phyloP scores from a whole-genome alignment of 768 basidiomycete genomes.

The Holtermannia corniformis region DNA sequence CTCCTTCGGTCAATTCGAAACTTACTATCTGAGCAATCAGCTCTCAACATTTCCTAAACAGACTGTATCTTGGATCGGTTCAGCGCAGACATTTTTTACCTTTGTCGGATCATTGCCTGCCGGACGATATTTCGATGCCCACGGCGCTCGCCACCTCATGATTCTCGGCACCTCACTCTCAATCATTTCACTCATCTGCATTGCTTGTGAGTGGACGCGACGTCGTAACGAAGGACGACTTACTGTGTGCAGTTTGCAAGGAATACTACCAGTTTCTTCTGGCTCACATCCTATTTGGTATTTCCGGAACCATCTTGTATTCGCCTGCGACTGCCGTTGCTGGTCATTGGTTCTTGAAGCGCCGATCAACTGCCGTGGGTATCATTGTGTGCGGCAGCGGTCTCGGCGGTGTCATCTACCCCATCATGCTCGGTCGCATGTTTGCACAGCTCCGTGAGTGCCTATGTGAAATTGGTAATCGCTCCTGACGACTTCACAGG shows the following conservation, averaged over 20 bases:
- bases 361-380: constrained; percentile 30
- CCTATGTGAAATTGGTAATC: neutral
- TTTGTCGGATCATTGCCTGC: constrained; percentile 25
- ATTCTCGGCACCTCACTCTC: constrained; percentile 22
- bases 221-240: neutral
- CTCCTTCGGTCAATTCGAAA: constrained; percentile 30
- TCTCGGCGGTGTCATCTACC: constrained; percentile 35
- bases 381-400: constrained; percentile 34
- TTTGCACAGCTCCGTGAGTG: constrained; percentile 24
- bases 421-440: constrained; percentile 29
- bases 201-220: constrained; percentile 29
- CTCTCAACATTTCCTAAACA: constrained; percentile 18
- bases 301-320: constrained; percentile 27
- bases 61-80: constrained; percentile 31
- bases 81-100: constrained; percentile 21
- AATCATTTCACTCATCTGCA: constrained; percentile 21
- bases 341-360: constrained; percentile 36
- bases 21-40: constrained; percentile 27
- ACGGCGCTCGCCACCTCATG: constrained; percentile 22
- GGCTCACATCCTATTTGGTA: constrained; percentile 31
- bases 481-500: constrained; percentile 1
- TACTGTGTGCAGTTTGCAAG: constrained; percentile 23
- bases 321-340: constrained; percentile 32
- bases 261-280: constrained; percentile 38
- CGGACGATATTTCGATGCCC: constrained; percentile 34